A percentile compares a stretch with the other conserved stretches of the same genome.
Evolutionary conservation across 306 rosid species (phyloP).

Genomic region (Cercis canadensis): DNA sequence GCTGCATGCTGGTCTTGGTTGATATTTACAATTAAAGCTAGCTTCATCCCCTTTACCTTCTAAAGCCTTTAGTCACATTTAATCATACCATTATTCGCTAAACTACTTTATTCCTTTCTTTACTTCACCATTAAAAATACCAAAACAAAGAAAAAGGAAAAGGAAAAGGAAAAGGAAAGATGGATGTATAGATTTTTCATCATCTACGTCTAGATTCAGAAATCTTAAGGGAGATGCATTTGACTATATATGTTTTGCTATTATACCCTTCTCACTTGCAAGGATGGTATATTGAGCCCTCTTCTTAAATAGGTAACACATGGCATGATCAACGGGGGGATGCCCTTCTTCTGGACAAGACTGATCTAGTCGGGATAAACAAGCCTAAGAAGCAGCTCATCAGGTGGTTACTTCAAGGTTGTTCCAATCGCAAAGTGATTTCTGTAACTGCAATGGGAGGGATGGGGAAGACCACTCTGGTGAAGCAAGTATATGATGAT

Average conservation of each 20-base stretch:
- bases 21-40: not conserved
- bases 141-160: not conserved
- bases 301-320: constrained; percentile 40
- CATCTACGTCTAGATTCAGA: constrained; percentile 15
- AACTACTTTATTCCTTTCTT: constrained; percentile 5
- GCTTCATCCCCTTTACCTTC: not conserved
- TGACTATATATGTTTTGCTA: not conserved
- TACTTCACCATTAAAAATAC: not conserved
- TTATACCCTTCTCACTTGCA: constrained; percentile 6
- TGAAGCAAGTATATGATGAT: constrained; percentile 61
- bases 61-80: constrained; percentile 4
- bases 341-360: constrained; percentile 62
- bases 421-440: constrained; percentile 37
- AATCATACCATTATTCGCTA: not conserved
- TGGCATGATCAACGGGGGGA: constrained; percentile 56
- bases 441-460: constrained; percentile 72
- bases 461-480: constrained; percentile 67
- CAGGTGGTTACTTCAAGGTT: constrained; percentile 35
- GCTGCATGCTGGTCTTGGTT: not conserved
- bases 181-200: too few species aligned
- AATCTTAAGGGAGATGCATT: constrained; percentile 11
- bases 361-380: constrained; percentile 61
- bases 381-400: constrained; percentile 45
- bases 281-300: constrained; percentile 26
- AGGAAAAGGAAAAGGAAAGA: not conserved